A percentile compares a stretch with the other conserved stretches of the same genome.
phyloP scores from a whole-genome alignment of 306 rosid genomes.

The Psophocarpus tetragonolobus region DNA sequence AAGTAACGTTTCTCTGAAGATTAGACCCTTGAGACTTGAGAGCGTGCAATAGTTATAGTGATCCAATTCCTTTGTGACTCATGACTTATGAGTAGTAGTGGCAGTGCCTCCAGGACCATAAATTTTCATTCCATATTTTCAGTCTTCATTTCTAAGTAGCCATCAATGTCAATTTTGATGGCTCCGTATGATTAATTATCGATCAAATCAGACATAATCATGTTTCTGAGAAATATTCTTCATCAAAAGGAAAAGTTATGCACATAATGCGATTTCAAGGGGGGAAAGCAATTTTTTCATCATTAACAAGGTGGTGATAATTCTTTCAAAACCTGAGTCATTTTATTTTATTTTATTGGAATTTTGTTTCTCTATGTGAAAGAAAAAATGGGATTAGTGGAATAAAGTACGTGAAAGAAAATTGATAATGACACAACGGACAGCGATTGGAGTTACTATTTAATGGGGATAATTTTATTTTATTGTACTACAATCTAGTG shows the following conservation, averaged over 20 bases:
- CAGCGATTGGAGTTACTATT: conserved; percentile 27
- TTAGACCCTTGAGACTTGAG: background rate
- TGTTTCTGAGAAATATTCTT: conserved; percentile 33
- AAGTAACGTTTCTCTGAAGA: conserved; percentile 29
- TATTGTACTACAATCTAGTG: background rate
- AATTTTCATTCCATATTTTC: background rate
- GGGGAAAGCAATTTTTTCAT: conserved; percentile 36
- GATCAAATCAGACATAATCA: conserved; percentile 55
- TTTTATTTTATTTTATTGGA: background rate
- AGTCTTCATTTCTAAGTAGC: conserved; percentile 41
- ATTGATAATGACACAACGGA: conserved; percentile 31
- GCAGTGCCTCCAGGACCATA: conserved; percentile 5
- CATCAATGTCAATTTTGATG: conserved; percentile 50
- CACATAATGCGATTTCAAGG: conserved; percentile 40
- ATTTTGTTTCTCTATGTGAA: background rate
- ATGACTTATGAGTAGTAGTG: background rate
- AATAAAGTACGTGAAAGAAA: conserved; percentile 12
- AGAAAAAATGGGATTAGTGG: background rate
- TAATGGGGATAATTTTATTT: background rate
- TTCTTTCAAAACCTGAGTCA: conserved; percentile 27
- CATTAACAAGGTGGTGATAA: conserved; percentile 27
- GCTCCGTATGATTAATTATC: conserved; percentile 50
- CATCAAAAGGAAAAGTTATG: conserved; percentile 44
- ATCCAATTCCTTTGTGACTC: background rate
- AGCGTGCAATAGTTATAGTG: background rate